Conservation (phyloP, 2,329 filamentous ascomycete genomes). For the Neofusicoccum ribis region DNA sequence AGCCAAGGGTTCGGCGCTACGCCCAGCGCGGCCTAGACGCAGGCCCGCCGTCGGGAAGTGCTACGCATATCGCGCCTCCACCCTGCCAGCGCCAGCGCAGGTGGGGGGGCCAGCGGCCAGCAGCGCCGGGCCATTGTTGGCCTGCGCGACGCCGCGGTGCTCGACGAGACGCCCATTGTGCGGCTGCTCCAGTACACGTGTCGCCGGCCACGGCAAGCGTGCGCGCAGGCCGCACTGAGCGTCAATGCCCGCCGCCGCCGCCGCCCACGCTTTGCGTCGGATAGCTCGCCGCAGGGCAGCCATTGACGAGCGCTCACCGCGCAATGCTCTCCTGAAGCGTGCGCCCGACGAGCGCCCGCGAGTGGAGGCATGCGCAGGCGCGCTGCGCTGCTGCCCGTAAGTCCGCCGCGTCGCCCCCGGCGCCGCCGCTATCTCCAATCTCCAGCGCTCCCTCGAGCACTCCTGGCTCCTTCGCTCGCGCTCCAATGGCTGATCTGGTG, state of each 20-base stretch:
- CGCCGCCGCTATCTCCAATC: slow-evolving; percentile 13
- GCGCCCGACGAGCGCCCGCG: slow-evolving; percentile 11
- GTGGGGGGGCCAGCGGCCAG: slow-evolving; percentile 11
- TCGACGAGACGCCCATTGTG: slow-evolving; percentile 18
- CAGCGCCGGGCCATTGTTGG: slow-evolving; percentile 8
- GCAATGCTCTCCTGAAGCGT: slow-evolving; percentile 1
- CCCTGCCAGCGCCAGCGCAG: neutral
- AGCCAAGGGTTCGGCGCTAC: slow-evolving; percentile 13
- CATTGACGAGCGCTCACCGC: slow-evolving; percentile 14
- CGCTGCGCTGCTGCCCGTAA: neutral
- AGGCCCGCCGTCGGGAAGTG: neutral
- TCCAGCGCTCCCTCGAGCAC: neutral
- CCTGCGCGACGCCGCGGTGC: slow-evolving; percentile 1
- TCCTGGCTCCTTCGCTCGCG: neutral
- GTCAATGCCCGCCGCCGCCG: neutral
- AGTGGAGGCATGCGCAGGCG: neutral
- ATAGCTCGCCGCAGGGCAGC: slow-evolving; percentile 15
- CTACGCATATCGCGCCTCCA: slow-evolving; percentile 14
- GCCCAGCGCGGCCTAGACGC: slow-evolving; percentile 9
- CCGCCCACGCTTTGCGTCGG: neutral
- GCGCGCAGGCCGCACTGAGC: neutral
- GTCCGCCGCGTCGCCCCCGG: neutral
- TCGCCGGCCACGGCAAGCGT: slow-evolving; percentile 13
- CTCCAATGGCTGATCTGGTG: slow-evolving; percentile 17
- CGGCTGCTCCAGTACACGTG: slow-evolving; percentile 3